Evolutionary conservation across 2,329 filamentous ascomycete species (phyloP).

Genomic region (Fusarium staphyleae): DNA sequence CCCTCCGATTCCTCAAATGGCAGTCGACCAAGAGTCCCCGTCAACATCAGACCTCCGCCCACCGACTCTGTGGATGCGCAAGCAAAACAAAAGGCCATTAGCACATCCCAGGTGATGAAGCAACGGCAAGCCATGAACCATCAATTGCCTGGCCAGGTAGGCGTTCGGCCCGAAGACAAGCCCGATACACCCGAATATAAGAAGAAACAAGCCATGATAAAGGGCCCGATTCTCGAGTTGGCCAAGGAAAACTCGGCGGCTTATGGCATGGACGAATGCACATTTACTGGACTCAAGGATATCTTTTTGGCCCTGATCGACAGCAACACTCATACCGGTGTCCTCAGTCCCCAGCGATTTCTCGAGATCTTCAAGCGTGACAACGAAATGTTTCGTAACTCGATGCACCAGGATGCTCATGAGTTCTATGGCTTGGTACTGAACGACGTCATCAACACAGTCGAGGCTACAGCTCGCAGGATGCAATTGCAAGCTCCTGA

Average conservation of each 20-base stretch:
- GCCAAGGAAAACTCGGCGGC: conserved; percentile 78
- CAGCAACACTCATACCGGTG: conserved; percentile 81
- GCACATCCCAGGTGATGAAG: conserved; percentile 62
- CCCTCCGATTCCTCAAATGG: conserved; percentile 74
- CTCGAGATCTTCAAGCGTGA: conserved; percentile 92
- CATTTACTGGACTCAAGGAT: conserved; percentile 94
- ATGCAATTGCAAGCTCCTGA: conserved; percentile 51
- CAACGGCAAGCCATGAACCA: conserved; percentile 64
- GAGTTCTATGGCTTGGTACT: conserved; percentile 94
- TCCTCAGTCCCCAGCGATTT: conserved; percentile 91
- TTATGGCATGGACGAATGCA: conserved; percentile 93
- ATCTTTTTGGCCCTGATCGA: conserved; percentile 92
- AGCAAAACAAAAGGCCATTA: conserved; percentile 59
- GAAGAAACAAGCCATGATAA: conserved; percentile 92
- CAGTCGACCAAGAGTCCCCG: conserved; percentile 60
- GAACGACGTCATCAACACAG: conserved; percentile 95
- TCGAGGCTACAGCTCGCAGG: conserved; percentile 83
- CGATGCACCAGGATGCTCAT: conserved; percentile 98
- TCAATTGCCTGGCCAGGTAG: conserved; percentile 61
- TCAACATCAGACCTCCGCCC: conserved; percentile 66
- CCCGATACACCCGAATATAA: conserved; percentile 96
- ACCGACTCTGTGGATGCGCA: conserved; percentile 51
- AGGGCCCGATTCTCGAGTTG: conserved; percentile 86
- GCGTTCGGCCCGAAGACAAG: conserved; percentile 81
- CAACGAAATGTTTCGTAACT: conserved; percentile 96